A percentile compares a stretch with the other conserved stretches of the same genome.
Evolutionary conservation across 2,329 filamentous ascomycete genomes (phyloP).

Genomic region (Zalaria obscura): DNA sequence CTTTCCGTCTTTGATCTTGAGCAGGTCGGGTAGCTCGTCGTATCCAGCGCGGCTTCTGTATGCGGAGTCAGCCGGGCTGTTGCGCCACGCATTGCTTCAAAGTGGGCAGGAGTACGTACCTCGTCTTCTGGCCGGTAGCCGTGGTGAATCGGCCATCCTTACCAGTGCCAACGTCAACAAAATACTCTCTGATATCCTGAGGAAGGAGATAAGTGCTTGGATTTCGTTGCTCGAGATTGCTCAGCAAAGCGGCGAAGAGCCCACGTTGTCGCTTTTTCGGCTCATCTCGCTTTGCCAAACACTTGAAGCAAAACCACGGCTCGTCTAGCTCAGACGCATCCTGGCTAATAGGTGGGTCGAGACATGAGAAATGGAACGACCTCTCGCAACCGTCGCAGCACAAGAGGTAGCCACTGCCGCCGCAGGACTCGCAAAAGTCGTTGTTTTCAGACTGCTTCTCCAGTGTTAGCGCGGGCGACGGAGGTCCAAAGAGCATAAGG

Average conservation of each 20-base stretch:
- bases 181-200: slow-evolving; percentile 54
- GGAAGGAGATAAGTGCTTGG: slow-evolving; percentile 43
- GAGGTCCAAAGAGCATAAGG: slow-evolving; percentile 6
- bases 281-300: slow-evolving; percentile 31
- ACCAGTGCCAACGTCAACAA: slow-evolving; percentile 65
- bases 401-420: slow-evolving; percentile 68
- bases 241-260: slow-evolving; percentile 50
- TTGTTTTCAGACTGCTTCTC: slow-evolving; percentile 51
- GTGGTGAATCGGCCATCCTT: slow-evolving; percentile 72
- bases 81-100: neutral
- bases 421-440: slow-evolving; percentile 79
- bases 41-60: slow-evolving; percentile 20
- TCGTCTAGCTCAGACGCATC: slow-evolving; percentile 43
- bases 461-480: slow-evolving; percentile 23
- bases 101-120: slow-evolving; percentile 32
- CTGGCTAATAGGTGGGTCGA: slow-evolving; percentile 56
- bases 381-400: slow-evolving; percentile 88
- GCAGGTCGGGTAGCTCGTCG: slow-evolving; percentile 28
- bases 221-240: slow-evolving; percentile 23
- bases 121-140: slow-evolving; percentile 37
- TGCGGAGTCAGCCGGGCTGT: neutral
- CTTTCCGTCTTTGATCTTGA: slow-evolving; percentile 45
- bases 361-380: slow-evolving; percentile 80
- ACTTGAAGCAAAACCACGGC: slow-evolving; percentile 71
- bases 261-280: slow-evolving; percentile 29